Percentiles rank a stretch among this genome's conserved stretches.
These are phyloP conservation scores for Claviceps humidiphila DNA, from an alignment of 2,329 filamentous ascomycete genomes.

Conservation along the genomic window DNA sequence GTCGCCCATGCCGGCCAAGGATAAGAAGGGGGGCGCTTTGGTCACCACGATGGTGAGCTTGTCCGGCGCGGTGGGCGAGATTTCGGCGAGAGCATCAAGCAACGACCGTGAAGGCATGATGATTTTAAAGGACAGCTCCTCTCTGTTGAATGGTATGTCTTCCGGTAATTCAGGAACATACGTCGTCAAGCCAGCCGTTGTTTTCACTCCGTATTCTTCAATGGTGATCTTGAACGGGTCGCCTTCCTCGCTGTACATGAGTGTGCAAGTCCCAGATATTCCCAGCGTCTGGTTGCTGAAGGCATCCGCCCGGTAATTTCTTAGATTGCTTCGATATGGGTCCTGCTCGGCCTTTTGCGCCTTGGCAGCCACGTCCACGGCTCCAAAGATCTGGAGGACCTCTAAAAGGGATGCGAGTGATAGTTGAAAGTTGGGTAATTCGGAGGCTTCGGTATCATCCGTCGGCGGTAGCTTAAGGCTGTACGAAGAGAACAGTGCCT, in stretches of 20 bases:
- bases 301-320: constrained; percentile 53
- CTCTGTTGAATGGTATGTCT: constrained; percentile 78
- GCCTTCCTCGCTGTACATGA: constrained; percentile 64
- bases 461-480: constrained; percentile 41
- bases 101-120: constrained; percentile 76
- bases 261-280: constrained; percentile 72
- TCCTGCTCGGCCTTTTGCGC: constrained; percentile 46
- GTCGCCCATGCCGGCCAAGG: constrained; percentile 50
- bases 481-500: constrained; percentile 77
- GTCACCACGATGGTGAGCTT: constrained; percentile 56
- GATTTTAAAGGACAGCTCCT: constrained; percentile 74
- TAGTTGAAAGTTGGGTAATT: constrained; percentile 66
- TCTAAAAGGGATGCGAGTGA: constrained; percentile 80
- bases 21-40: constrained; percentile 55
- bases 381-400: constrained; percentile 87
- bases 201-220: constrained; percentile 75
- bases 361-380: constrained; percentile 53
- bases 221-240: constrained; percentile 73
- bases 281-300: constrained; percentile 76
- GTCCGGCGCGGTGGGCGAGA: constrained; percentile 56
- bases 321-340: constrained; percentile 46
- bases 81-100: constrained; percentile 58
- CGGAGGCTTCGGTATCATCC: constrained; percentile 24
- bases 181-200: constrained; percentile 79
- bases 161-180: constrained; percentile 65